Base-by-base conservation (phyloP, 495 filamentous ascomycete genomes). In the Talaromyces trachyspermus region DNA sequence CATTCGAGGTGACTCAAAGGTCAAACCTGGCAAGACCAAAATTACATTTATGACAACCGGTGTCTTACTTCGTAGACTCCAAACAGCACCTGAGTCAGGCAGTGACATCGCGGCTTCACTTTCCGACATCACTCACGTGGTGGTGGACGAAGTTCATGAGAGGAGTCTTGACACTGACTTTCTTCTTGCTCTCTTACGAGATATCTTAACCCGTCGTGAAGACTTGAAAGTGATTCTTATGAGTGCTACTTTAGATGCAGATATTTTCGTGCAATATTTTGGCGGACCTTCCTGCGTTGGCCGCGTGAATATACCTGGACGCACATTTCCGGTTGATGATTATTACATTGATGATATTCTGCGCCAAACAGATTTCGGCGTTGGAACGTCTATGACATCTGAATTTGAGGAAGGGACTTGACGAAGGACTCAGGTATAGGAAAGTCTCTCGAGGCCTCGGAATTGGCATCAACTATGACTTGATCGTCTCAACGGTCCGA, bases 121-220 rank as follows among this genome's bases (percentile, higher is more conserved):
- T 10, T 83, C 86, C 8, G 87, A 95, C 63, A 83, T 97, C 42
- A 95, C 86, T 47, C 94, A 98, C 66, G 81, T 98, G 15, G 85
- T 97, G 15, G 87, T 98, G 6, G 92, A 98, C 57, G 92, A 98
- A 64, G 94, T 98, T 17, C 92, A 98, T 65, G 92, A 98, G 62
- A 81, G 92, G 23, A 94, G 86, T 65, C 70, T 98, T 7, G 92
- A 98, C 56, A 96, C 90, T 1, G 92, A 98, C 59, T 95, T 98
- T 59, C 74, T 98, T 5, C 65, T 98, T 29, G 88, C 89, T 29
- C 76, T 98, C 19, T 68, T 97, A n/a, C 79, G 86, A 47, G 85
- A 95, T 57, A 86, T 96, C 35, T 61, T 97, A 32, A 76, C 74
- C 36, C 69, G 74, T 52, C 78, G 88, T 40, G 81, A 81, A 49